Evolutionary conservation across 2,329 filamentous ascomycete genomes (phyloP), one percentile per base, ranked within the genome.

Genomic region (Geoglossum cookeanum): DNA sequence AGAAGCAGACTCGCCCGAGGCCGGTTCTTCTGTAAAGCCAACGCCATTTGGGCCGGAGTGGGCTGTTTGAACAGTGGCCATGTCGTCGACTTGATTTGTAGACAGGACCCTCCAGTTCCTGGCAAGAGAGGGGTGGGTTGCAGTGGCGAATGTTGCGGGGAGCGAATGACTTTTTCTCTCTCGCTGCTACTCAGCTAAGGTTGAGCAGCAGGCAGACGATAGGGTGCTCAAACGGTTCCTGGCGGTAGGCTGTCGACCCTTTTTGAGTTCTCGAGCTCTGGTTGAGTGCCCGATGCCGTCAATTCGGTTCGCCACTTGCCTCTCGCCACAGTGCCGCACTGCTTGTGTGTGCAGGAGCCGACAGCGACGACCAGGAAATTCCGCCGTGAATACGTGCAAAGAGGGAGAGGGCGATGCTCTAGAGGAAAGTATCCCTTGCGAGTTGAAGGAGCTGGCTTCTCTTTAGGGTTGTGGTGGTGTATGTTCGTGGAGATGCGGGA

Each of bases 1-100:
- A 33, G 71, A 70, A 56, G 69, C 71, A 57, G 71, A 68, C 27
- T 71, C 70, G 29, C 68, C 59, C 56, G 65, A 68, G n/a, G 65
- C 63, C 44, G 67, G 64, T 57, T 65, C 65, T 29, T 49, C 58
- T 32, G 54, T 29, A 53, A 53, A 53, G 15, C 49, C 32, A 53
- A 53, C 49, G 37, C 49, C 33, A 37, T 53, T 53, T n/a, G 49
- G 37, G 30, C 30, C n/a, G 49, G 49, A 22, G 37, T 53, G 49
- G 4, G 27, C 22, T 37, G 49, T n/a, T 33, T 53, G 49, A 35
- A 53, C 49, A 27, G 49, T 17, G n/a, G 49, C 22, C 49, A 53
- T 53, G 1, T 53, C 13, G 30, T n/a, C 37, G 32, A 17, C 15
- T 45, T 32, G 15, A 17, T 30, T 8, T 35, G 49, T 13, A 15